These are phyloP conservation scores for Penicillium arizonense DNA, from an alignment of 495 filamentous ascomycete species.

Conservation along the genomic window DNA sequence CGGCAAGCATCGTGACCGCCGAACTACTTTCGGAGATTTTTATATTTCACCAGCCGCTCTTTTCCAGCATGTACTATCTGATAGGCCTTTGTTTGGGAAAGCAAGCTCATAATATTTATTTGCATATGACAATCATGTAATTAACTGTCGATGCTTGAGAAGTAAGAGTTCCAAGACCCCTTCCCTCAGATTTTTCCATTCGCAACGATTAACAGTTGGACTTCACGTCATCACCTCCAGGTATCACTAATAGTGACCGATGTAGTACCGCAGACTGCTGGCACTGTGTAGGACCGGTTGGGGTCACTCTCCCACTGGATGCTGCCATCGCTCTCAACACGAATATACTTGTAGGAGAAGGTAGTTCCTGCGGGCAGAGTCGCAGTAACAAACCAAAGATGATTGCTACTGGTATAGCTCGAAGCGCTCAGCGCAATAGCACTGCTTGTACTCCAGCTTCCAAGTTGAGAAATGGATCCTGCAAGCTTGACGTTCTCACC, in stretches of 20 bases:
- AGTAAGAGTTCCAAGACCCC: too few relatives aligned
- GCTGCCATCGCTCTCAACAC: conserved; percentile 49
- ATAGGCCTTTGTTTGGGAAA: too few relatives aligned
- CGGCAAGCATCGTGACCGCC: too few relatives aligned
- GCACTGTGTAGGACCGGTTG: conserved; percentile 59
- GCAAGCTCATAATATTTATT: too few relatives aligned
- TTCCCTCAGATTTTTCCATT: too few relatives aligned
- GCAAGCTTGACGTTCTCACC: conserved; percentile 61
- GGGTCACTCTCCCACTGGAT: conserved; percentile 65
- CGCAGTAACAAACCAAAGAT: conserved; percentile 56
- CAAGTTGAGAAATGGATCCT: conserved; percentile 54
- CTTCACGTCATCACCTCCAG: conserved; percentile 21
- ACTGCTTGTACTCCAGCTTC: conserved; percentile 51
- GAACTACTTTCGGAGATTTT: too few relatives aligned
- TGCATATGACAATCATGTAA: too few relatives aligned
- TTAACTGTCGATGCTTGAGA: too few relatives aligned
- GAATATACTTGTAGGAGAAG: conserved; percentile 71
- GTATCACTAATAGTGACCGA: conserved; percentile 33
- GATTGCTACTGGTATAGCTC: conserved; percentile 53
- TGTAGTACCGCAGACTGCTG: conserved; percentile 42
- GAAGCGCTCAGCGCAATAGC: conserved; percentile 52
- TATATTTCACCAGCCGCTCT: too few relatives aligned
- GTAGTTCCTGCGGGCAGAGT: conserved; percentile 48
- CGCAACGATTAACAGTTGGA: too few relatives aligned
- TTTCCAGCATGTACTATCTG: too few relatives aligned